Base-by-base conservation (phyloP, 345 rosid genomes). In the Eutrema japonicum region DNA sequence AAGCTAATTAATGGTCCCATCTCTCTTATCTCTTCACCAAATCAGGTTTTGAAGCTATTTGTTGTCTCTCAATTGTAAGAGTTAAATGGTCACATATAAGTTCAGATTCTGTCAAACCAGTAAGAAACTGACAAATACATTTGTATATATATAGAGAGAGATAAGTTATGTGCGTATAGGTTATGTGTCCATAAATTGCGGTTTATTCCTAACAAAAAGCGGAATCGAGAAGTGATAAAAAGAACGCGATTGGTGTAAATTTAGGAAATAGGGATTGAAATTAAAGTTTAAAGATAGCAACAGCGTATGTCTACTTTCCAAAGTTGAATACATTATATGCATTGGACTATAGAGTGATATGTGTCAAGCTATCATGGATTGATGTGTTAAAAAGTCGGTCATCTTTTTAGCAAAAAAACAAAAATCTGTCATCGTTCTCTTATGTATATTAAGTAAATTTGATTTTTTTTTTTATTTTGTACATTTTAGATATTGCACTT, bases 351-450 rank as follows among this genome's bases (percentile, higher is more conserved):
- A 48, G 5, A 37, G 29, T 47, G 40, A 36, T 45, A 56, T 48
- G 74, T 70, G 67, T 70, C 74, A 27, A 70, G 12, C 37, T 36
- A 26, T 37, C 13, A 59, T 70, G 9, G 66, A 70, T 26, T 47
- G 58, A 36, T 58, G 42, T 38, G 22, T 35, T 36, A 6, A 49
- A 48, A 48, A 49, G 46, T 18, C 47, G 22, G 56, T 48, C 56
- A 36, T 65, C 58, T 49, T 36, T 38, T 64, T 18, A 18, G 22
- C 22, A 18, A 18, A 0, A 18, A 18, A 18, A 18, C 22, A 18
- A 18, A 18, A 18, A 18, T 18, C 22, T 18, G 22, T 18, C 22
- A 18, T 18, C 22, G 22, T 18, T 18, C 1, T 37, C 47, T 16
- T 7, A 54, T 32, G 12, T 41, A 3, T 13, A 12, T 29, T 45